Base-by-base conservation (phyloP, 2,329 filamentous ascomycete species). In the Ophiocordyceps unilateralis region DNA sequence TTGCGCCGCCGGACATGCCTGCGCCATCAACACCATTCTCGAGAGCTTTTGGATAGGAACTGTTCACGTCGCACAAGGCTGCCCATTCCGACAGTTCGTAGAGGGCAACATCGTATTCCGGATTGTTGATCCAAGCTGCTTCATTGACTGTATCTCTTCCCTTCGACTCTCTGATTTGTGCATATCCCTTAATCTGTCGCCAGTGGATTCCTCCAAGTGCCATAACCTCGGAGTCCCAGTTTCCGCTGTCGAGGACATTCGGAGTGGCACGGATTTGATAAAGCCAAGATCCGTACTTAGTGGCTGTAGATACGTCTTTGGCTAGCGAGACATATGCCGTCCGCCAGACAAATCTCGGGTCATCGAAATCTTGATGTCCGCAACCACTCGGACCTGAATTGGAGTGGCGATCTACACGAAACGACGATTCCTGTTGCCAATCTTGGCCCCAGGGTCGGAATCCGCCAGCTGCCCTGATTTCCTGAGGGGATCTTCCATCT, bases 251-350 rank as follows among this genome's bases (percentile, higher is more conserved):
- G 5, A 47, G 20, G 6, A 46, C 44, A n/a, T 46, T 44, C 15
- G 40, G 44, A 12, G 42, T 44, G 5, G 42, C 40, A 36, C 40
- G 44, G 3, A 47, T 43, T 32, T 46, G 42, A 17, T 45, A 47
- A 14, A 47, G 34, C 46, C 46, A 47, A 1, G 19, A 21, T 2
- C 43, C 44, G 15, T 47, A 44, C 10, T 2, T 17, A 21, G 22
- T 20, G 7, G 36, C 24, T 8, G 37, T n/a, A 12, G 14, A 2
- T 5, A 9, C 19, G 3, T 39, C 9, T 6, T 7, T 37, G 30
- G 20, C 34, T 11, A 43, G 12, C 19, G 44, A 45, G 14, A 45
- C 44, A 14, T 41, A 45, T 1, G 41, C 41, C 15, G 37, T 45
- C 8, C 21, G 28, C 36, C 36, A 39, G 5, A 22, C n/a, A 21